Evolutionary conservation across 2,329 filamentous ascomycete species (phyloP).

Genomic region (Xylariaceae sp.): DNA sequence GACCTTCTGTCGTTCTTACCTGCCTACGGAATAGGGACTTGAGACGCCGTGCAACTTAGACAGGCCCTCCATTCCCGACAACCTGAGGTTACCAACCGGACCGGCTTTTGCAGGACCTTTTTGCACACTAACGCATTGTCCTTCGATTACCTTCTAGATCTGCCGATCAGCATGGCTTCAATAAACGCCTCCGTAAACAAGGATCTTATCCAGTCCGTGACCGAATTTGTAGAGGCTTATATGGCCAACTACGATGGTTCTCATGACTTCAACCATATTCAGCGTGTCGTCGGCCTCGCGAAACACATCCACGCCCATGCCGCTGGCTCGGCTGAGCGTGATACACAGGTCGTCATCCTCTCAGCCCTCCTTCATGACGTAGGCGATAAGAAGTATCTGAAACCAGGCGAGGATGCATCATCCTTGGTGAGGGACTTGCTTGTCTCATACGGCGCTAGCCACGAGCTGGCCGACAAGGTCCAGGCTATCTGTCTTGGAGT

Average conservation of each 20-base stretch:
- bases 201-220: slow-evolving; percentile 51
- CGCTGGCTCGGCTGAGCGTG: slow-evolving; percentile 29
- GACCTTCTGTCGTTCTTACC: slow-evolving; percentile 9
- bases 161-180: slow-evolving; percentile 24
- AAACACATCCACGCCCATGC: slow-evolving; percentile 53
- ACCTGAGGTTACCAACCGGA: slow-evolving; percentile 21
- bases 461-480: slow-evolving; percentile 57
- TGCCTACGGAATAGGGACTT: slow-evolving; percentile 2
- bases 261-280: slow-evolving; percentile 82
- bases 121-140: slow-evolving; percentile 23
- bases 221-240: slow-evolving; percentile 61
- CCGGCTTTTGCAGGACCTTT: slow-evolving; percentile 21
- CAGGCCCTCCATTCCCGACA: not conserved
- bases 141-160: slow-evolving; percentile 20
- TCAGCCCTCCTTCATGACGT: slow-evolving; percentile 80
- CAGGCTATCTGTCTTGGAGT: slow-evolving; percentile 71
- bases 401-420: slow-evolving; percentile 50
- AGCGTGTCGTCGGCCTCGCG: slow-evolving; percentile 70
- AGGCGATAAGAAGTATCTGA: slow-evolving; percentile 76
- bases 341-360: slow-evolving; percentile 58
- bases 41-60: too few relatives aligned
- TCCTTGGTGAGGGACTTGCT: slow-evolving; percentile 54
- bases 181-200: slow-evolving; percentile 27
- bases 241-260: slow-evolving; percentile 78
- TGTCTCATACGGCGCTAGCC: slow-evolving; percentile 48